Evolutionary conservation across 257 asterid genomes (phyloP).

Genomic region (Salvia splendens): DNA sequence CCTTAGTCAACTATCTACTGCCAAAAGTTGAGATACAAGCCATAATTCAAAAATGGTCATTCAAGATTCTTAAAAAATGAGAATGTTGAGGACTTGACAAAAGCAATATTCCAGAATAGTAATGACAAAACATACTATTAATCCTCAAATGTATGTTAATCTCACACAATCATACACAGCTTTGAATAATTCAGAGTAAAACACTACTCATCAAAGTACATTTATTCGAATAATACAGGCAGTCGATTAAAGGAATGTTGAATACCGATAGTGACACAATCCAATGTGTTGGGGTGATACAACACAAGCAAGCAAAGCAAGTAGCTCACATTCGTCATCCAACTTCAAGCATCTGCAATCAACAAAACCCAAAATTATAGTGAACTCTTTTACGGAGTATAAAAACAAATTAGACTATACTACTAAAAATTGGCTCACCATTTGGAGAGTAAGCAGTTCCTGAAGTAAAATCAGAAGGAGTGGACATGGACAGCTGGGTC

Average conservation of each 20-base stretch:
- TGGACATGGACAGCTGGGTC: constrained; percentile 87
- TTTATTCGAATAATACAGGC: constrained; percentile 32
- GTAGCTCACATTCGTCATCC: constrained; percentile 21
- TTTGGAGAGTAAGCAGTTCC: constrained; percentile 50
- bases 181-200: no score
- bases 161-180: no score
- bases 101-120: no score
- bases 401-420: background rate
- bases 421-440: constrained; percentile 46
- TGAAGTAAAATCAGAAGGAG: constrained; percentile 68
- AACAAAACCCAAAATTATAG: background rate
- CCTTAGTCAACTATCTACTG: no score
- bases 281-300: background rate
- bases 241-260: constrained; percentile 5
- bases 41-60: no score
- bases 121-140: no score
- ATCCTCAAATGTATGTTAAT: no score
- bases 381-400: no score
- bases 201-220: background rate
- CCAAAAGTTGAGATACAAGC: no score
- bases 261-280: constrained; percentile 21
- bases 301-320: constrained; percentile 15
- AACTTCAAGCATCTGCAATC: constrained; percentile 56
- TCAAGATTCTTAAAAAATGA: no score
- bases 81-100: no score